Evolutionary conservation across 1,284 basidiomycete species (phyloP).

Genomic region (Fomitopsis palustris): DNA sequence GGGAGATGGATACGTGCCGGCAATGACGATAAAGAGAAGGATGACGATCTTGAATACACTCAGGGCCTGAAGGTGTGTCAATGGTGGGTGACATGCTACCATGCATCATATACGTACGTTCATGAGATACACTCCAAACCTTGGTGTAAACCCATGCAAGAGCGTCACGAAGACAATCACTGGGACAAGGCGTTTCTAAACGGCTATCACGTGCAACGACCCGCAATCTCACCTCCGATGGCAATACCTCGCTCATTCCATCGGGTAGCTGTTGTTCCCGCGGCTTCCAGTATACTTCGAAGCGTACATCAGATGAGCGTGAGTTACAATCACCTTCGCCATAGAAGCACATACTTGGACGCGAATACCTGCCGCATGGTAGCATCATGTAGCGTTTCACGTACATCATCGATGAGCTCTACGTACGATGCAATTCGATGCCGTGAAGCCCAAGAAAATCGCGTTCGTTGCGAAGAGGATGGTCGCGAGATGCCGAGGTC

Average conservation of each 20-base stretch:
- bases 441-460: slow-evolving; percentile 56
- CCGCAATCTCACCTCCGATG: slow-evolving; percentile 38
- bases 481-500: slow-evolving; percentile 58
- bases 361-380: slow-evolving; percentile 25
- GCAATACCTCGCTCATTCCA: slow-evolving; percentile 59
- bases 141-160: slow-evolving; percentile 22
- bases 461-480: slow-evolving; percentile 60
- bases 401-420: neutral
- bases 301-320: neutral
- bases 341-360: slow-evolving; percentile 12
- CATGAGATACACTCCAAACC: slow-evolving; percentile 25
- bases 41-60: slow-evolving; percentile 63
- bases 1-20: slow-evolving; percentile 28
- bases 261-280: slow-evolving; percentile 28
- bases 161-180: slow-evolving; percentile 22
- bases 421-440: slow-evolving; percentile 53
- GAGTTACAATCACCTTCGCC: neutral
- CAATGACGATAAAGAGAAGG: slow-evolving; percentile 49
- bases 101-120: slow-evolving; percentile 19
- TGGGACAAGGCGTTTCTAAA: slow-evolving; percentile 2
- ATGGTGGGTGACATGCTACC: neutral
- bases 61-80: slow-evolving; percentile 28
- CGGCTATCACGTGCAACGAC: neutral
- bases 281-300: neutral
- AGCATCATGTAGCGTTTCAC: neutral